phyloP scores from a whole-genome alignment of 139 green algal species.

The Edaphochlamys debaryana region DNA sequence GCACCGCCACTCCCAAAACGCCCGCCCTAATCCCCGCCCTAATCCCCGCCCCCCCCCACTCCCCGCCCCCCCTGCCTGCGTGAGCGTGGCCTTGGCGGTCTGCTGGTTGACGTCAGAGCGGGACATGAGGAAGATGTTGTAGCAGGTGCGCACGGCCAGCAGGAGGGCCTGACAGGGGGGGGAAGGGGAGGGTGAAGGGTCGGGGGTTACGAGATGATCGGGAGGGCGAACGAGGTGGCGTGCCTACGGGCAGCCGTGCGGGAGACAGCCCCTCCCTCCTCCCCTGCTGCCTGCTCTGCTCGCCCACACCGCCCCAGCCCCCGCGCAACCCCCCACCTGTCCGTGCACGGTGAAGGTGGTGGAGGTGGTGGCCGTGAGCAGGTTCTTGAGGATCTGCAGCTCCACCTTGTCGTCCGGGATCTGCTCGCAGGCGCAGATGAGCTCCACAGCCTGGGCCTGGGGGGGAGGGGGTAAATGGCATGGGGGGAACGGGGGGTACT shows the following conservation, averaged over 20 bases:
- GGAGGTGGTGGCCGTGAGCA: constrained; percentile 91
- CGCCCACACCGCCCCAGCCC: no score
- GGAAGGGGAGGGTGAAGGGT: constrained; percentile 66
- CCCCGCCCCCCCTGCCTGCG: constrained; percentile 13
- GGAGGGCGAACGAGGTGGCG: no score
- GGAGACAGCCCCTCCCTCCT: no score
- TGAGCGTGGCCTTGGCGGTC: constrained; percentile 95
- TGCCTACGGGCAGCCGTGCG: no score
- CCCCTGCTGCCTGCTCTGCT: no score
- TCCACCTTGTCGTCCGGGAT: constrained; percentile 93
- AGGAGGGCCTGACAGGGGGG: constrained; percentile 82
- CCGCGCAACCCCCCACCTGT: constrained; percentile 58
- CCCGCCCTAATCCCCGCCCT: no score
- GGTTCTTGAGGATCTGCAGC: constrained; percentile 85
- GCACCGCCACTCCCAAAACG: no score
- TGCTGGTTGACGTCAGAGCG: constrained; percentile 90
- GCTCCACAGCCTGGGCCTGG: constrained; percentile 81
- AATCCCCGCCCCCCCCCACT: no score
- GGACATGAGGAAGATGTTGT: constrained; percentile 96
- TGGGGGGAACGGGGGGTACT: no score
- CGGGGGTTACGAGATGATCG: not conserved
- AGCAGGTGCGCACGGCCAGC: constrained; percentile 91
- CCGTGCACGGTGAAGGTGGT: constrained; percentile 85
- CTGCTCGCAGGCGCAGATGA: constrained; percentile 91
- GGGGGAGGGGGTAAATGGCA: no score